Base-by-base conservation (phyloP, 2,329 filamentous ascomycete genomes). In the Fusarium camptoceras region DNA sequence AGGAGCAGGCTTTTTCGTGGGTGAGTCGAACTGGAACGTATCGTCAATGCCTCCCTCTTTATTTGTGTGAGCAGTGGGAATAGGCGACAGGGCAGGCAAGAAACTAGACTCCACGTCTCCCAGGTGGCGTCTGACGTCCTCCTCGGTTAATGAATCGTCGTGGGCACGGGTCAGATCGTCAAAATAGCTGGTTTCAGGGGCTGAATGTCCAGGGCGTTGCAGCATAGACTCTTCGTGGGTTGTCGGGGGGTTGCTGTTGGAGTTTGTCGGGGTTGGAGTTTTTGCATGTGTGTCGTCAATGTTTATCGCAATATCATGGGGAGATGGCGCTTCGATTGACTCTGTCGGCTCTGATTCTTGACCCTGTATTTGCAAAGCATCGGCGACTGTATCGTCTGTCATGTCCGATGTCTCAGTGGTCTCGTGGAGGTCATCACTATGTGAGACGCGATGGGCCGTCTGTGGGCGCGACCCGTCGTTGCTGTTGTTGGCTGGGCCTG, bases 21-120 rank as follows among this genome's bases (percentile, higher is more conserved):
- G 78, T 46, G 79, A 79, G 72, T 89, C 87, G 72, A 89, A 89
- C 49, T 89, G 78, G 73, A 84, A 90, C 25, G 87, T 88, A 76
- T 90, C 88, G 78, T 90, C 87, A 58, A 83, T 76, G 25, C 74
- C 73, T 62, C 70, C 73, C 22, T 68, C 64, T 39, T 44, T 68
- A 68, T 80, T 81, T 34, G 81, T 79, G 12, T 82, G 78, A 53
- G 83, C 80, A 30, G 81, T 81, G 37, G 82, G 83, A 48, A 89
- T 83, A 15, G 88, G 88, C 10, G 88, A 90, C 8, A 87, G 76
- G 8, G 85, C 83, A 3, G 87, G 85, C 57, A 89, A 76, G 73
- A 91, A 91, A 79, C 89, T 91, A 34, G 89, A 91, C 75, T 91
- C 89, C 66, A 90, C 84, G 73, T 91, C 89, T 71, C 86, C 83